phyloP scores from a whole-genome alignment of 805 yeast genomes.

The Candida vartiovaarae region DNA sequence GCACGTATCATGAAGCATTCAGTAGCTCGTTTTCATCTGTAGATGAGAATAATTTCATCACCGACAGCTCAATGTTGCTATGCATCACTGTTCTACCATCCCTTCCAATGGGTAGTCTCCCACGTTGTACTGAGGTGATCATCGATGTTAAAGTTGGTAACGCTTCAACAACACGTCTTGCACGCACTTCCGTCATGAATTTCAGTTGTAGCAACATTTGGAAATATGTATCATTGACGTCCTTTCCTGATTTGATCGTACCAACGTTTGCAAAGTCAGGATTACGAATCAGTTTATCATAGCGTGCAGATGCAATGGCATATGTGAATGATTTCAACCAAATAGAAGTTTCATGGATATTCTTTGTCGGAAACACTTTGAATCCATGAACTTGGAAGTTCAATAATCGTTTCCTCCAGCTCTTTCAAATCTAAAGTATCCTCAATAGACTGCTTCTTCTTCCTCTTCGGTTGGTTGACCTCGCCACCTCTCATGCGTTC shows the following conservation, averaged over 20 bases:
- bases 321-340: conserved; percentile 55
- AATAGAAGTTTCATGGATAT: conserved; percentile 36
- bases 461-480: not conserved
- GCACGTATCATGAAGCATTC: not conserved
- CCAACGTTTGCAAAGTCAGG: conserved; percentile 50
- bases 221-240: conserved; percentile 37
- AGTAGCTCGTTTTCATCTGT: conserved; percentile 40
- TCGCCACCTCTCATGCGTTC: conserved; percentile 24
- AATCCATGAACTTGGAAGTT: conserved; percentile 43
- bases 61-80: conserved; percentile 40
- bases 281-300: conserved; percentile 51
- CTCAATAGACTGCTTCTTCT: conserved; percentile 2
- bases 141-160: conserved; percentile 33
- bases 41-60: conserved; percentile 42
- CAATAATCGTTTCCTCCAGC: conserved; percentile 34
- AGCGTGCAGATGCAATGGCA: conserved; percentile 43
- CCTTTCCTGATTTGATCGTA: conserved; percentile 46
- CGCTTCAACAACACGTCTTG: conserved; percentile 35
- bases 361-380: conserved; percentile 45
- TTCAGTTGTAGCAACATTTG: conserved; percentile 51
- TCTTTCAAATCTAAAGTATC: conserved; percentile 18
- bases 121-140: conserved; percentile 23
- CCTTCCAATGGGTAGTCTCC: conserved; percentile 31
- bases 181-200: conserved; percentile 45
- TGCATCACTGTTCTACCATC: conserved; percentile 42